Evolutionary conservation across 139 green algal species (phyloP), one percentile per base, ranked within the genome.

Genomic region (Nannochloris sp.): DNA sequence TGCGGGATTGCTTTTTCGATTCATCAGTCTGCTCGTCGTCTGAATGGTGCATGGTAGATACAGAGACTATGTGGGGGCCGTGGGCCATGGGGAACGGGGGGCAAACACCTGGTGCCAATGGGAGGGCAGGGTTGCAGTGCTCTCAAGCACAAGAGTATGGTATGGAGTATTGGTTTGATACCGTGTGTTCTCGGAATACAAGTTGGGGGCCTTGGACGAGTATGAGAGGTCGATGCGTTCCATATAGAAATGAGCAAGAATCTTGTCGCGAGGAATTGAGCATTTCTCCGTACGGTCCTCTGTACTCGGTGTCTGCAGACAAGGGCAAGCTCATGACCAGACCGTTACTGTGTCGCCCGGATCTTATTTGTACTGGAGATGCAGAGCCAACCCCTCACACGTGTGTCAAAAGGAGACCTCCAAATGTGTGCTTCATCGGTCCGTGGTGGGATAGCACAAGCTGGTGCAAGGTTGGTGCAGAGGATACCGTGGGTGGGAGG

Each of bases 1-100:
- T 33, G 12, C 50, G 12, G 50, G 20, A 59, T 59, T 59, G 50
- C 23, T 59, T 36, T 23, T 59, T 33, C 1, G 50, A 59, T 33
- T 14, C 50, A 33, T 59, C 50, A 6, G 50, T 59, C 1, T 59
- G 50, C 50, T 36, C 20, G 2, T 20, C 25, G 6, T 33, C 20
- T 59, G 50, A 59, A 59, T 59, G 50, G 50, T 59, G 50, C 50
- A 59, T 59, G 50, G 0, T 59, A 12, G 50, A 30, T 2, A 33
- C n/a, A 0, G n/a, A 59, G 50, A 25, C 14, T 33, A 30, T 59
- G 25, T 59, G 50, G 50, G 50, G 50, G 25, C 50, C 50, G 11
- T 59, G 50, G 50, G 25, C 50, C 25, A 33, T 59, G 23, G 46
- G 46, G 46, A 59, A 59, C 33, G 20, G 20, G 13, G 50, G 50